Conservation (phyloP, 257 asterid species). For the Haberlea rhodopensis region DNA sequence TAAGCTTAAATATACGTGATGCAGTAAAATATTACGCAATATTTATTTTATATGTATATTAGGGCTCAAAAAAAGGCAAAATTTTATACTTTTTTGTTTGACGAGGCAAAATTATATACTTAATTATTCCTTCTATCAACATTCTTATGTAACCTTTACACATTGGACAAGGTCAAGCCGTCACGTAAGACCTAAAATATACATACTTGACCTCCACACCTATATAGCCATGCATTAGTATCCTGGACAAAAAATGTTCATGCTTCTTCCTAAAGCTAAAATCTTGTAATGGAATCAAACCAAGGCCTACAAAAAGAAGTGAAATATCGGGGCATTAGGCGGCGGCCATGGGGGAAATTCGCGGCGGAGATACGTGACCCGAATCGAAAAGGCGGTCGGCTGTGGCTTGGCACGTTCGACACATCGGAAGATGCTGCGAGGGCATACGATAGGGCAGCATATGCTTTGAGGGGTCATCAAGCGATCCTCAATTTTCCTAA, state of each 20-base stretch:
- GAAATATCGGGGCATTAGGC: slow-evolving; percentile 68
- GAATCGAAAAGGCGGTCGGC: slow-evolving; percentile 54
- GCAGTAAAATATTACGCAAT: too few relatives aligned
- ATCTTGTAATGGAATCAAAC: slow-evolving; percentile 22
- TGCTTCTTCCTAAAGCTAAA: too few relatives aligned
- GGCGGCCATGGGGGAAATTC: slow-evolving; percentile 85
- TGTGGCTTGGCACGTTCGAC: slow-evolving; percentile 82
- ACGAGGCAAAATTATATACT: too few relatives aligned
- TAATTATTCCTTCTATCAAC: background rate
- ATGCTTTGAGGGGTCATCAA: slow-evolving; percentile 71
- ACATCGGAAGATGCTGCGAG: slow-evolving; percentile 82
- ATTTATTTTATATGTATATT: too few relatives aligned
- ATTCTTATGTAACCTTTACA: background rate
- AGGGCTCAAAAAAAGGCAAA: too few relatives aligned
- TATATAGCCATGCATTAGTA: background rate
- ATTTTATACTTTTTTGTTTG: too few relatives aligned
- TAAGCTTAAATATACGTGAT: too few relatives aligned
- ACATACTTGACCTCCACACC: background rate
- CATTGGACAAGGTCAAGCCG: background rate
- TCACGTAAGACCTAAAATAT: background rate
- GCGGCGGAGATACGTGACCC: slow-evolving; percentile 94
- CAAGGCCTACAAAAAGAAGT: slow-evolving; percentile 20
- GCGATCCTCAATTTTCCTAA: slow-evolving; percentile 81
- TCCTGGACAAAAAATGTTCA: background rate
- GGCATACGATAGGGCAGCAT: slow-evolving; percentile 87